Evolutionary conservation across 441 rosid species (phyloP).

Genomic region (Corymbia citriodora): DNA sequence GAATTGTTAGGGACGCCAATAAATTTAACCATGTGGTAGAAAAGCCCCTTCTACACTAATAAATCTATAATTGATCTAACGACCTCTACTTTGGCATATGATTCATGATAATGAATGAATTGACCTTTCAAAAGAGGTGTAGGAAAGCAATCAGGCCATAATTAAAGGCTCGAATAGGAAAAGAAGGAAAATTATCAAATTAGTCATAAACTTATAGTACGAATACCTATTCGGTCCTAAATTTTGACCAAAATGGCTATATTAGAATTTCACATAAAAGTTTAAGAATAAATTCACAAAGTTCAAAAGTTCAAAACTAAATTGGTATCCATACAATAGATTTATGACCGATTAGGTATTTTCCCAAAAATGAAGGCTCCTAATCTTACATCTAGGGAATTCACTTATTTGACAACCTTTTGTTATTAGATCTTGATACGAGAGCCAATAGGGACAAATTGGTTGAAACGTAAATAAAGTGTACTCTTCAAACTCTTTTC

Average conservation of each 20-base stretch:
- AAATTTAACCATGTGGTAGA: not conserved
- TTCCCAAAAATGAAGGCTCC: not conserved
- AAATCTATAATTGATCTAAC: not conserved
- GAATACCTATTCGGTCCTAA: accelerated
- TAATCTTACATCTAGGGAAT: not conserved
- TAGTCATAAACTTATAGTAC: accelerated
- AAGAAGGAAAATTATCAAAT: not conserved
- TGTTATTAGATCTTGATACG: not conserved
- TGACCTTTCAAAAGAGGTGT: not conserved
- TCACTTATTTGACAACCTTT: accelerated
- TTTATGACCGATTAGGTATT: accelerated
- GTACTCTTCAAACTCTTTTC: accelerated
- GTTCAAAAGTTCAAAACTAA: accelerated
- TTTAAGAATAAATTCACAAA: accelerated
- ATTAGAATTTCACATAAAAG: accelerated
- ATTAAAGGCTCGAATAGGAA: not conserved
- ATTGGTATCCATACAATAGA: not conserved
- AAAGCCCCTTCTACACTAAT: not conserved
- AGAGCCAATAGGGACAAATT: not conserved
- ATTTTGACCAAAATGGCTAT: accelerated
- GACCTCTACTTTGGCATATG: not conserved
- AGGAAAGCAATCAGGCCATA: not conserved
- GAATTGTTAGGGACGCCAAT: not conserved
- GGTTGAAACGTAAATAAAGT: not conserved
- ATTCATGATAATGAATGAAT: not conserved